These are phyloP conservation scores for Tylopilus orsonianus DNA, from an alignment of 1,284 basidiomycete genomes.

Conservation along the genomic window DNA sequence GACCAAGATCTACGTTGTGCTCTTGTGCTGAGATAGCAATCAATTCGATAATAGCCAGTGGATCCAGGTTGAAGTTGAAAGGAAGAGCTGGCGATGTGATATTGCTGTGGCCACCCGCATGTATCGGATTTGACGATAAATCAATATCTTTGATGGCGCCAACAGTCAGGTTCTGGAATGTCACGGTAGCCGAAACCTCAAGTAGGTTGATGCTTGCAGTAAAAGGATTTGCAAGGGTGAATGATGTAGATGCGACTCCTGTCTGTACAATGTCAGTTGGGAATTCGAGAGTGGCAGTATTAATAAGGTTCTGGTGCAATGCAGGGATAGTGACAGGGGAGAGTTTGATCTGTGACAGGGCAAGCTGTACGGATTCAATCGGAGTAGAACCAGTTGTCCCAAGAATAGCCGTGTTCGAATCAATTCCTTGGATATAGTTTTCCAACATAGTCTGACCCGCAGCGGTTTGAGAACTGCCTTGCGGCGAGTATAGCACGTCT, in stretches of 20 bases:
- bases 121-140: conserved; percentile 54
- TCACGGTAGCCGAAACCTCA: conserved; percentile 56
- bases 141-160: conserved; percentile 60
- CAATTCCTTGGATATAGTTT: conserved; percentile 70
- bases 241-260: conserved; percentile 54
- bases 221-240: conserved; percentile 70
- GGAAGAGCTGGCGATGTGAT: conserved; percentile 62
- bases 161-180: conserved; percentile 51
- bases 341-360: conserved; percentile 62
- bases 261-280: conserved; percentile 59
- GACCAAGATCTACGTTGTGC: conserved; percentile 63
- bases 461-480: conserved; percentile 49
- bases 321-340: conserved; percentile 68
- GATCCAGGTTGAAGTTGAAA: conserved; percentile 66
- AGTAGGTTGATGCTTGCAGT: conserved; percentile 73
- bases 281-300: conserved; percentile 52
- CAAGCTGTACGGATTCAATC: conserved; percentile 64
- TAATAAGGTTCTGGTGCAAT: conserved; percentile 64
- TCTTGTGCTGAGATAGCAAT: conserved; percentile 53
- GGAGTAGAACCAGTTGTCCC: conserved; percentile 62
- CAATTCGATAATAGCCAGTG: conserved; percentile 60
- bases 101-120: conserved; percentile 58
- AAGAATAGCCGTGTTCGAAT: conserved; percentile 57
- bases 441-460: conserved; percentile 63
- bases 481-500: conserved; percentile 67